Base-by-base conservation (phyloP, 1,284 basidiomycete genomes). In the Malassezia equina region DNA sequence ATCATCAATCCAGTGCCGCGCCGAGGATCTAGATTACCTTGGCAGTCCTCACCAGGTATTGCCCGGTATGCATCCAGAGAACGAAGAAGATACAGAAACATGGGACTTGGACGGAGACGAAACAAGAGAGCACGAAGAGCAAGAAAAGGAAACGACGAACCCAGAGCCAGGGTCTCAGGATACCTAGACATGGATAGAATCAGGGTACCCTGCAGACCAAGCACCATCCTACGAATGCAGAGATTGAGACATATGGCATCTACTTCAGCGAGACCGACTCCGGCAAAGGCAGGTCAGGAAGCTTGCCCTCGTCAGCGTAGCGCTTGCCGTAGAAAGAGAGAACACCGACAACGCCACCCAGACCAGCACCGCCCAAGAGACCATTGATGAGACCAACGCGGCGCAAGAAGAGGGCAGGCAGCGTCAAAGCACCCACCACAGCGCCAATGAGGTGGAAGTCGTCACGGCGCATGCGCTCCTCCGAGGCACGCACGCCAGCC, bases 321-420 rank as follows among this genome's bases (percentile, higher is more conserved):
- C 24, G 31, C 33, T 45, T 47, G n/a, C 45, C 56, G 1, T 59
- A 54, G 52, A 63, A 59, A 2, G 65, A 62, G 7, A 69, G 28
- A 32, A 73, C 25, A 7, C 69, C 70, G 2, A 44, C 54, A 0
- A 62, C 60, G 5, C 70, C 62, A 11, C 70, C 70, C 12, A 73
- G 42, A 34, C 70, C 69, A 0, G 64, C 63, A 6, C 70, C 70
- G 19, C 70, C 70, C 13, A 71, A 51, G 9, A 68, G 36, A 13
- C 70, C 70, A 36, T 71, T 71, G 4, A 73, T 17, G n/a, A 73
- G 51, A 8, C 70, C 70, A 3, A 63, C 64, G 7, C 65, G 52
- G 3, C 60, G 58, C 28, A 72, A 39, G 29, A 73, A 65, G 21
- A 73, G 32, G 12, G 70, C 70, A 1, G 70, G 70, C 1, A 69